phyloP scores from a whole-genome alignment of 306 rosid species.

The Lathyrus tuberosus region DNA sequence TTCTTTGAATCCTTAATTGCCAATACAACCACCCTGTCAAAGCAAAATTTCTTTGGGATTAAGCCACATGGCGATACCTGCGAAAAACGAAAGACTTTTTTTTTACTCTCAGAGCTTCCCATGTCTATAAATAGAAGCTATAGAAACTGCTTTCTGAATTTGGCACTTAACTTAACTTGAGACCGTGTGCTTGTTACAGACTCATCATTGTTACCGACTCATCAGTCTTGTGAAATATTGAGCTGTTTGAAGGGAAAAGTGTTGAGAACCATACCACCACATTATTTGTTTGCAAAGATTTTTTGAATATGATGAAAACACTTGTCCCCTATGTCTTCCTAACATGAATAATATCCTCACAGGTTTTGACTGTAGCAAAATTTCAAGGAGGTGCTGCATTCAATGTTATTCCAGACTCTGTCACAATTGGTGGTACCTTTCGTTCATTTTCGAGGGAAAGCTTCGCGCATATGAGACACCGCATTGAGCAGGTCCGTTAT shows the following conservation, averaged over 20 bases:
- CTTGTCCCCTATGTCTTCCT: constrained; percentile 30
- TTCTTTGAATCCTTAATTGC: not conserved
- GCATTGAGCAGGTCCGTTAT: constrained; percentile 66
- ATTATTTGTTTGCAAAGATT: constrained; percentile 9
- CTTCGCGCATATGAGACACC: constrained; percentile 59
- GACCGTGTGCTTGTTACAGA: not conserved
- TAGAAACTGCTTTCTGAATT: not conserved
- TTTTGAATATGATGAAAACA: constrained; percentile 22
- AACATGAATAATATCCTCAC: constrained; percentile 32
- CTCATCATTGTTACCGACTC: not conserved
- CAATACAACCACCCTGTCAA: not conserved
- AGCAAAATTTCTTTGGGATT: not conserved
- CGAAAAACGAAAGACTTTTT: too few relatives aligned
- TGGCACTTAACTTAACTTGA: constrained; percentile 28
- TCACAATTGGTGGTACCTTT: constrained; percentile 91
- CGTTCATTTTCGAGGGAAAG: constrained; percentile 74
- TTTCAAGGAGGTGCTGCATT: constrained; percentile 94
- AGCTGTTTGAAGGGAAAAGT: not conserved
- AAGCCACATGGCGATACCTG: too few relatives aligned
- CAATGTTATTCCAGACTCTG: constrained; percentile 97
- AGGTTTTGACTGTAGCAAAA: constrained; percentile 89
- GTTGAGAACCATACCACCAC: not conserved
- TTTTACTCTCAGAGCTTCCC: too few relatives aligned
- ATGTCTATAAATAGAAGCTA: too few relatives aligned
- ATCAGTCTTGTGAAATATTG: constrained; percentile 1